Conservation (phyloP, 805 yeast species). For the Yarrowia sp. region DNA sequence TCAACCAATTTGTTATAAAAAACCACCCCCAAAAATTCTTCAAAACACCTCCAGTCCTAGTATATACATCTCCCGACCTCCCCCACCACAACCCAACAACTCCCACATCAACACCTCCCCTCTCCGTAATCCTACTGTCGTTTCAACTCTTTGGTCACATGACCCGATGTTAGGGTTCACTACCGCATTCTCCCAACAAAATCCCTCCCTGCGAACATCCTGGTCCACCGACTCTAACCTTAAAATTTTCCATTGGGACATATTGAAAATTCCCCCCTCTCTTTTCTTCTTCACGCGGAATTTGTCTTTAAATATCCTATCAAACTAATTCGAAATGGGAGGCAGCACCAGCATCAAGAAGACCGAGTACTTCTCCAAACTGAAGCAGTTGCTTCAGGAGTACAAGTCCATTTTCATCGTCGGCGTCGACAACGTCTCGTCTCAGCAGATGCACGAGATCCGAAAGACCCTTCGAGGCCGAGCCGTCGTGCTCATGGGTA, state of each 20-base stretch:
- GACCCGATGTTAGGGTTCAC: neutral
- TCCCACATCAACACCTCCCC: no score
- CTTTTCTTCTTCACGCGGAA: slow-evolving; percentile 24
- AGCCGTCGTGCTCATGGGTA: slow-evolving; percentile 98
- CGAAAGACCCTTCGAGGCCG: slow-evolving; percentile 94
- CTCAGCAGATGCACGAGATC: slow-evolving; percentile 99
- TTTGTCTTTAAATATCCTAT: slow-evolving; percentile 43
- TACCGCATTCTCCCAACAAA: neutral
- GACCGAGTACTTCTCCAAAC: slow-evolving; percentile 89
- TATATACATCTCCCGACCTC: no score
- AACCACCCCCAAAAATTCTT: no score
- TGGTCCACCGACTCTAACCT: slow-evolving; percentile 19
- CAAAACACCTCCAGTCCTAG: no score
- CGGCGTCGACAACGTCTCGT: slow-evolving; percentile 99
- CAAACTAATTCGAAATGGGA: slow-evolving; percentile 90
- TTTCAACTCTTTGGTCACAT: no score
- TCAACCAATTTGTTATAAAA: no score
- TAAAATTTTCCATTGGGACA: neutral
- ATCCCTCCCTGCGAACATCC: neutral
- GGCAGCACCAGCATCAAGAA: slow-evolving; percentile 94
- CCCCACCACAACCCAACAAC: no score
- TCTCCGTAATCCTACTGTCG: no score
- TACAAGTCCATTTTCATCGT: slow-evolving; percentile 98
- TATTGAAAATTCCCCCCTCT: neutral
- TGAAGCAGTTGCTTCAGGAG: slow-evolving; percentile 92